phyloP scores from a whole-genome alignment of 805 yeast genomes.

The Metschnikowia koreensis region DNA sequence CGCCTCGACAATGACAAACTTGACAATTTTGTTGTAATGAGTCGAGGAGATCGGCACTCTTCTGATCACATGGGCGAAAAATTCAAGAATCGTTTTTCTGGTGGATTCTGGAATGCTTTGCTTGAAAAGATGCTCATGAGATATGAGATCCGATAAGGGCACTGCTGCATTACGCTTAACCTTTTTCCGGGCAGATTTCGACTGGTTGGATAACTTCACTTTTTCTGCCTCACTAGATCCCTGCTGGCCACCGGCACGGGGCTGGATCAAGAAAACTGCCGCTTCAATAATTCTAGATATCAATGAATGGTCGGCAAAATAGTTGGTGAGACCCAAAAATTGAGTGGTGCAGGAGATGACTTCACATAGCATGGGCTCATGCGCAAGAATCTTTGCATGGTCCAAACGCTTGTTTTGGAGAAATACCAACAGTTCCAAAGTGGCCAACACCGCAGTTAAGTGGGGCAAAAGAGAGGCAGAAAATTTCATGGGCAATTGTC shows the following conservation, averaged over 20 bases:
- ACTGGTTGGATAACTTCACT: conserved; percentile 10
- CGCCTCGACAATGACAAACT: conserved; percentile 36
- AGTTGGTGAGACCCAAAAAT: conserved; percentile 34
- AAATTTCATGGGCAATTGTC: conserved; percentile 32
- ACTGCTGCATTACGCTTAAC: conserved; percentile 42
- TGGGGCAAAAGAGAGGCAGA: conserved; percentile 47
- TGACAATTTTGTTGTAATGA: conserved; percentile 56
- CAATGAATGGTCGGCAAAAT: conserved; percentile 48
- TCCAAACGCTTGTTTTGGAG: conserved; percentile 36
- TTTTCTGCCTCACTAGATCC: conserved; percentile 1
- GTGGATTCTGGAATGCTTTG: conserved; percentile 40
- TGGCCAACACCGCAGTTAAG: conserved; percentile 47
- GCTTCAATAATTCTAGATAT: conserved; percentile 59
- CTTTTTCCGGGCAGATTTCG: conserved; percentile 29
- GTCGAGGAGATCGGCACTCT: conserved; percentile 57
- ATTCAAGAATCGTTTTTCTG: conserved; percentile 34
- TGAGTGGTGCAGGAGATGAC: conserved; percentile 27
- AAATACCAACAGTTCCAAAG: conserved; percentile 62
- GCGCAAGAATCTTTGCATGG: conserved; percentile 29
- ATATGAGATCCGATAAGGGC: conserved; percentile 65
- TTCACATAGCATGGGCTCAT: conserved; percentile 43
- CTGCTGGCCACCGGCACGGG: conserved; percentile 22
- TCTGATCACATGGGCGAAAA: conserved; percentile 49
- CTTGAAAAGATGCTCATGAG: conserved; percentile 59
- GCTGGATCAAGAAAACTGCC: conserved; percentile 43